Base-by-base conservation (phyloP, 1,284 basidiomycete genomes). In the Ganoderma multipileum region DNA sequence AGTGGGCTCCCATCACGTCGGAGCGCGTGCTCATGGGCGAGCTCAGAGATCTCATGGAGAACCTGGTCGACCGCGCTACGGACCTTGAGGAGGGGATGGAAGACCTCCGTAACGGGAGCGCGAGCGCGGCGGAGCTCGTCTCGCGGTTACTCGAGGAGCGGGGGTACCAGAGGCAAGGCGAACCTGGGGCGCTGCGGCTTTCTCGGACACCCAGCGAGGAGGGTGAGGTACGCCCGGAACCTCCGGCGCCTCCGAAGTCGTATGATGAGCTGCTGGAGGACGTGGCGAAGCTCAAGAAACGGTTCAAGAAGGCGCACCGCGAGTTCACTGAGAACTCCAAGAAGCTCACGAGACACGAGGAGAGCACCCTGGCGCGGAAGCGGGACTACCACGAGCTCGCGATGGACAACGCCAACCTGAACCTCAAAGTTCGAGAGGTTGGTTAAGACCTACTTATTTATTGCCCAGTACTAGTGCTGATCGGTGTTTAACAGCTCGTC, bases 41-140 rank as follows among this genome's bases (percentile, higher is more conserved):
- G 2, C 36, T 71, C 16, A 28, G 26, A 36, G 28, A n/a, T 23
- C 39, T 30, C 36, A 20, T 50, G 14, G 63, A 23, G 6, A 30
- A 44, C n/a, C 38, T 72, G 9, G 64, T 71, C n/a, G 68, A 70
- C 50, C 52, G 63, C 16, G 36, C 72, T 18, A 57, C 66, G 28
- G 69, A 74, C 28, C 65, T 74, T 14, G 73, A 72, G 57, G 23
- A 38, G 11, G 61, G 63, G 16, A 36, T 69, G 7, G 67, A 67
- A 18, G 38, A 68, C 2, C 38, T 72, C 33, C 71, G 65, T 23
- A 20, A 59, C 20, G n/a, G 30, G 23, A 38, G 57, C 11, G 28
- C 42, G 9, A 41, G 42, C 12, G 14, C 57, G 23, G 55, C 55
- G 44, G 57, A 64, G 7, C 30, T 66, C 26, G 36, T 71, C 38